phyloP scores from a whole-genome alignment of 73 alveolate genomes.

The Uronychia binucleata region DNA sequence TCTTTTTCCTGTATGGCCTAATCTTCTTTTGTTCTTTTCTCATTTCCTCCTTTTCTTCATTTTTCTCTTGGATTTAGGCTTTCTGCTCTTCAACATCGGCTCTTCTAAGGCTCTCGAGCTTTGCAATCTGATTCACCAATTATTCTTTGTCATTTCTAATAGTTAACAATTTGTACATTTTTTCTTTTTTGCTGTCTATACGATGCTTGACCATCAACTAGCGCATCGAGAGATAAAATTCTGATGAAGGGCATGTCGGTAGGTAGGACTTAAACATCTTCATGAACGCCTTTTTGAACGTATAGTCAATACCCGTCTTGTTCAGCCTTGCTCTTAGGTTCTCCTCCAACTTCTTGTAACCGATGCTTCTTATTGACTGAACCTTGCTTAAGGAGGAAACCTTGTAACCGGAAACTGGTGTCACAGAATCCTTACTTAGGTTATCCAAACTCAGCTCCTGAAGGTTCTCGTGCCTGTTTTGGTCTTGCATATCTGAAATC shows the following conservation, averaged over 20 bases:
- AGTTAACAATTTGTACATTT: conserved; percentile 11
- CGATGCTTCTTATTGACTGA: conserved; percentile 24
- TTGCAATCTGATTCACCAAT: conserved; percentile 19
- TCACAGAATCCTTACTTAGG: not conserved
- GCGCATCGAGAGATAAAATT: conserved; percentile 11
- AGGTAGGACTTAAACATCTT: conserved; percentile 2
- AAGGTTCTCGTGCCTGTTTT: conserved; percentile 25
- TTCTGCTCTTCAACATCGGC: conserved; percentile 12
- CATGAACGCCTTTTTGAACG: conserved; percentile 23
- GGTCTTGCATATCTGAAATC: conserved; percentile 15
- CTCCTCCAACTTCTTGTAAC: conserved; percentile 30
- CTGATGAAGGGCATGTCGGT: not conserved
- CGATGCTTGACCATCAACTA: not conserved
- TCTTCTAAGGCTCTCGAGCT: conserved; percentile 7
- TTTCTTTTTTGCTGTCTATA: conserved; percentile 24
- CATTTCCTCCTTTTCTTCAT: not conserved
- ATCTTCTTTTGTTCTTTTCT: conserved; percentile 5
- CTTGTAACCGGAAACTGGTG: conserved; percentile 7
- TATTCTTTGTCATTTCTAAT: conserved; percentile 3
- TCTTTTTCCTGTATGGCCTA: too few relatives aligned
- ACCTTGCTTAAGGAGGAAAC: conserved; percentile 36
- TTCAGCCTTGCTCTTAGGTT: conserved; percentile 28
- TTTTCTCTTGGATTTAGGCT: not conserved
- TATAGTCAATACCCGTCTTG: conserved; percentile 50
- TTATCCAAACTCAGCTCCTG: not conserved